phyloP scores from a whole-genome alignment of 2,329 filamentous ascomycete genomes.

The Grosmannia serpens region DNA sequence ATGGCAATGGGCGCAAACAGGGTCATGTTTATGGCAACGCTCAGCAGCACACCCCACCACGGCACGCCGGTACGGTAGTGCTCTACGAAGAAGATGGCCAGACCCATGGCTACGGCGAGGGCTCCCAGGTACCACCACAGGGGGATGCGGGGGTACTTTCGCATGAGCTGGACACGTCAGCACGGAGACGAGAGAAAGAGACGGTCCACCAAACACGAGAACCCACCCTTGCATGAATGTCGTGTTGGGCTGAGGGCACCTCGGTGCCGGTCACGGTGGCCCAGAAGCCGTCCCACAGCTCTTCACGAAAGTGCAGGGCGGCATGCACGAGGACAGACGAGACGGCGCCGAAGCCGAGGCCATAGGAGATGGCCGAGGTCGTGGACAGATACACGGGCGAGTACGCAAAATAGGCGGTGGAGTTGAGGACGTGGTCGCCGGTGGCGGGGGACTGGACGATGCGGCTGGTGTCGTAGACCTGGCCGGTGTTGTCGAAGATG shows the following conservation, averaged over 20 bases:
- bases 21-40: slow-evolving; percentile 41
- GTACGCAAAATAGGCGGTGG: slow-evolving; percentile 47
- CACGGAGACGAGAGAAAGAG: neutral
- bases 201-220: no score
- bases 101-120: slow-evolving; percentile 37
- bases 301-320: slow-evolving; percentile 40
- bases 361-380: slow-evolving; percentile 48
- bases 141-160: slow-evolving; percentile 44
- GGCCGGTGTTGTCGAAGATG: slow-evolving; percentile 52
- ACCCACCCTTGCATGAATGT: neutral
- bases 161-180: slow-evolving; percentile 34
- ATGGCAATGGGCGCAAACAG: slow-evolving; percentile 50
- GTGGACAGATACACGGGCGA: slow-evolving; percentile 53
- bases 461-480: slow-evolving; percentile 43
- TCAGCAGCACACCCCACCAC: slow-evolving; percentile 43
- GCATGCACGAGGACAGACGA: slow-evolving; percentile 47
- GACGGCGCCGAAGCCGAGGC: slow-evolving; percentile 42
- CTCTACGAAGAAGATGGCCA: slow-evolving; percentile 38
- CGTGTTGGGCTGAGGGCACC: slow-evolving; percentile 19
- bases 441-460: slow-evolving; percentile 34
- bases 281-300: slow-evolving; percentile 28
- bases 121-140: slow-evolving; percentile 46
- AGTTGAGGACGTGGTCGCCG: slow-evolving; percentile 36
- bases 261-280: slow-evolving; percentile 37
- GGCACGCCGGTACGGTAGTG: slow-evolving; percentile 44